Conservation (phyloP, 768 basidiomycete species). For the Solioccasus polychromus region DNA sequence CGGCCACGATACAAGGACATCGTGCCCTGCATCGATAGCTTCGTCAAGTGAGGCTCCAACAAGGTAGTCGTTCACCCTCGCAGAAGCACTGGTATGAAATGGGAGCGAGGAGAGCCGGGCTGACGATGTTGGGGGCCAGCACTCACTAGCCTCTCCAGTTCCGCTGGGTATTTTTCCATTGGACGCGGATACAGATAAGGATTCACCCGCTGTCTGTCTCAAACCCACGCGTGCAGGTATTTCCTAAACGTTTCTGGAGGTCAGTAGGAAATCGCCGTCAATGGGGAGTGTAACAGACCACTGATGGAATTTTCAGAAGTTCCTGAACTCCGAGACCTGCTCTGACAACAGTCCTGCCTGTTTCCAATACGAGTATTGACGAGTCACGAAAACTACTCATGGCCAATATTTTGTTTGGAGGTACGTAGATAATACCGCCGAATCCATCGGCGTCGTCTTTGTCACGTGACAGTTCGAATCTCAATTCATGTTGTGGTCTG, state of each 20-base stretch:
- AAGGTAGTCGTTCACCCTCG: constrained; percentile 73
- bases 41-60: constrained; percentile 81
- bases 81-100: constrained; percentile 40
- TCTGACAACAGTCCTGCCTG: constrained; percentile 62
- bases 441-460: too few relatives aligned
- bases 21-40: constrained; percentile 69
- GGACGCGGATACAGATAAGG: constrained; percentile 21
- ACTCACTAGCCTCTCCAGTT: constrained; percentile 14
- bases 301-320: constrained; percentile 68
- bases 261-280: constrained; percentile 6
- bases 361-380: constrained; percentile 79
- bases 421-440: too few relatives aligned
- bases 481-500: too few relatives aligned
- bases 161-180: constrained; percentile 24
- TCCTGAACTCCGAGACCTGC: constrained; percentile 82
- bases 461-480: too few relatives aligned
- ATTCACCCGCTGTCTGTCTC: constrained; percentile 39
- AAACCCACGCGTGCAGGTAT: constrained; percentile 78
- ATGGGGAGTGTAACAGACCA: constrained; percentile 49
- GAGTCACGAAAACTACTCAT: constrained; percentile 78
- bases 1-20: constrained; percentile 77
- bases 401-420: too few relatives aligned
- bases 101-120: constrained; percentile 48
- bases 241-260: constrained; percentile 48
- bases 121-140: constrained; percentile 40